Evolutionary conservation across 228 moss, liverwort and hornwort species (phyloP).

Genomic region (Sphagnum magellanicum): DNA sequence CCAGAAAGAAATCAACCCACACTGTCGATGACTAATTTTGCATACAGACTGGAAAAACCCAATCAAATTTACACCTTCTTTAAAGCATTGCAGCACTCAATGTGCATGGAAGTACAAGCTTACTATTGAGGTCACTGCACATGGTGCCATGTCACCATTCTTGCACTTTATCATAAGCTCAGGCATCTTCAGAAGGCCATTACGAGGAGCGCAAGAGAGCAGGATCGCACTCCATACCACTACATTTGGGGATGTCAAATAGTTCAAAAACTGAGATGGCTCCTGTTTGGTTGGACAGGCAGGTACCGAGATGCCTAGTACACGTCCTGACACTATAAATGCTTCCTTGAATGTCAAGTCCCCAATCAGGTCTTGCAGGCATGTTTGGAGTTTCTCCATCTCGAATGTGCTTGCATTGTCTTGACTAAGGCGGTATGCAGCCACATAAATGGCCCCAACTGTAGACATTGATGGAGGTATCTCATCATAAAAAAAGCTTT

Average conservation of each 20-base stretch:
- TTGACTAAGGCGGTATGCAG: slow-evolving; percentile 35
- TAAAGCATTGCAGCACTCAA: too few relatives aligned
- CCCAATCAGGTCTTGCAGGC: slow-evolving; percentile 53
- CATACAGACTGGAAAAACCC: too few relatives aligned
- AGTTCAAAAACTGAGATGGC: slow-evolving; percentile 45
- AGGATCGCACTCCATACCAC: slow-evolving; percentile 63
- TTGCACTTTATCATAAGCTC: slow-evolving; percentile 60
- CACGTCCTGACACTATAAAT: slow-evolving; percentile 46
- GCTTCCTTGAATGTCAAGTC: slow-evolving; percentile 64
- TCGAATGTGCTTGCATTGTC: slow-evolving; percentile 35
- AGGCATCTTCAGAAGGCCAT: slow-evolving; percentile 28
- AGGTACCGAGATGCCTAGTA: slow-evolving; percentile 40
- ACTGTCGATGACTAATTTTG: too few relatives aligned
- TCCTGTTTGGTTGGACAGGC: not conserved
- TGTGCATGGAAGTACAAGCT: not conserved
- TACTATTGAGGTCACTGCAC: not conserved
- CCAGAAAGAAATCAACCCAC: too few relatives aligned
- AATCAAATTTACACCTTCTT: too few relatives aligned
- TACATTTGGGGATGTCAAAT: slow-evolving; percentile 54
- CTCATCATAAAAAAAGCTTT: slow-evolving; percentile 36
- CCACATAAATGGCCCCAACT: slow-evolving; percentile 36
- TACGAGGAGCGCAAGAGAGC: slow-evolving; percentile 42
- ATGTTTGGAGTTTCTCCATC: slow-evolving; percentile 47
- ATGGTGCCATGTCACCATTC: slow-evolving; percentile 26
- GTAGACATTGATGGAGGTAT: slow-evolving; percentile 36